Base-by-base conservation (phyloP, 2,329 filamentous ascomycete genomes). In the Aspergillus luchuensis region DNA sequence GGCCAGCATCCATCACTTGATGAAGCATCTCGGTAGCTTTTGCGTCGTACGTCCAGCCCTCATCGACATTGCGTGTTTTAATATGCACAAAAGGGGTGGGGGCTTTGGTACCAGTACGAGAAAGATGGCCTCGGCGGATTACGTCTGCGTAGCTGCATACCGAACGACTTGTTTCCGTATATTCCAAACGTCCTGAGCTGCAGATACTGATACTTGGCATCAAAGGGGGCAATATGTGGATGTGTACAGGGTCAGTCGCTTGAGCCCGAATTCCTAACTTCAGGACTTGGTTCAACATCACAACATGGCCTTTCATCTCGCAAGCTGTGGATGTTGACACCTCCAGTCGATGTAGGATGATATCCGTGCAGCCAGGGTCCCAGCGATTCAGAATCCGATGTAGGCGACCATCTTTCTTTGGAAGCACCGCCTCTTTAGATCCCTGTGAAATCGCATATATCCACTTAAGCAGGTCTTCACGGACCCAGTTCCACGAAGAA, bases 401-500 rank as follows among this genome's bases (percentile, higher is more conserved):
- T 8, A 66, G 38, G 19, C 53, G 64, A 25, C 25, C 23, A 33
- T 59, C 45, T 15, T 54, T 49, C 1, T 10, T 17, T 7, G 43
- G 21, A 38, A 43, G 21, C 10, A 15, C 23, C 2, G 19, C 36
- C 21, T 55, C 45, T 1, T 30, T 41, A 28, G 52, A 43, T 8
- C 33, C 19, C 10, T 58, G 23, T 1, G 13, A 54, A 8, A 58
- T 21, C 8, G 61, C 55, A 7, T 57, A 52, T 17, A 64, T 25
- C 50, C 63, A 60, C 8, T 51, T 50, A 10, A 66, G 47, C 21
- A 67, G 57, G 2, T 73, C 72, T 57, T 75, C 68, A 0, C 67
- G 56, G 2, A 58, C 72, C 74, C 74, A 76, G 55, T 76, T 77
- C 76, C 76, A 78, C 57, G 63, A 74, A 2, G 74, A 77, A 43